Base-by-base conservation (phyloP, 1,284 basidiomycete genomes). In the Heterobasidion occidentale region DNA sequence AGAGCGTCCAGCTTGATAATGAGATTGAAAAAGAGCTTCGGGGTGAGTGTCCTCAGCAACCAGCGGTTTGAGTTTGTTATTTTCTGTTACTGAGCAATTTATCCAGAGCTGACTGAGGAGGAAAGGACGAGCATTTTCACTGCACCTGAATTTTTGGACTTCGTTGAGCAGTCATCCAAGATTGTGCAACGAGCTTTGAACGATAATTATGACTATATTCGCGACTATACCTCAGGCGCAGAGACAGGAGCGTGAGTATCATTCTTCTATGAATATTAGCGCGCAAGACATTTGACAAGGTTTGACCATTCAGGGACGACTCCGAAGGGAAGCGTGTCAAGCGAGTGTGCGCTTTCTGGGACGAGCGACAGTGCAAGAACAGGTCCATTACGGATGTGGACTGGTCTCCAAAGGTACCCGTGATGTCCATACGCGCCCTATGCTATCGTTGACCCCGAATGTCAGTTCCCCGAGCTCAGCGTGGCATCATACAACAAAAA, bases 401-500 rank as follows among this genome's bases (percentile, higher is more conserved):
- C 68, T 99, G 97, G 97, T 97, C 94, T 53, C 90, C 92, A 1
- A 96, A 95, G 77, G 94, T 90, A 59, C 27, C 27, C 27, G 6
- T 27, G 27, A 27, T 27, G 5, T 27, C 27, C 27, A 3, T 27
- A 5, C 27, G 6, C 27, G 4, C 27, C 1, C 27, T 27, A 45
- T 11, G 36, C 5, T 34, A 50, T 44, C 19, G 52, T 52, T 62
- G 52, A 58, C 36, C n/a, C 42, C 51, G 35, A 19, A 15, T 56
- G 50, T 0, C 67, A 98, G 93, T 97, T 94, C 65, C 95, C 95
- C 8, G 97, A 99, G 72, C 83, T 99, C 27, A 90, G 86, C 59
- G 92, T 92, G 9, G 94, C 94, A 0, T 90, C 94, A 5, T 99
- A 99, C 69, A 99, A 97, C 76, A 96, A 97, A 74, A 97, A 96